Conservation (phyloP, 2,329 filamentous ascomycete species). For the Arthrocladium fulminans region DNA sequence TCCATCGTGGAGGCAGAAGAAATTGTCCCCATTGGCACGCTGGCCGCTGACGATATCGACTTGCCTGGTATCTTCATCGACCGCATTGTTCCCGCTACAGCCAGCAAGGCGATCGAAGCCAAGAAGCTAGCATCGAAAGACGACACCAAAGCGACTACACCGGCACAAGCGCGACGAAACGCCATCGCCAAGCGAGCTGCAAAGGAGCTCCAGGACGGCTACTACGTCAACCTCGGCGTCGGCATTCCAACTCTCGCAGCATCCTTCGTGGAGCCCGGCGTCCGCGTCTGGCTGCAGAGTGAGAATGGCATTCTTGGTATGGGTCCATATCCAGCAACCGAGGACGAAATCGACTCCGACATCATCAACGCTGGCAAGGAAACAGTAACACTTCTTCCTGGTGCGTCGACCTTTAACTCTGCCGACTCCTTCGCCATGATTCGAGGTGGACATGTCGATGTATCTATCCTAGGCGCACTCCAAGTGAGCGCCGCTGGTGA, state of each 20-base stretch:
- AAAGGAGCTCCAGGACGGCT: constrained; percentile 71
- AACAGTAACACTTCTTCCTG: constrained; percentile 69
- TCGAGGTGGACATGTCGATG: constrained; percentile 71
- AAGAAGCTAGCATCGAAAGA: constrained; percentile 44
- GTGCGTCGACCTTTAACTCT: constrained; percentile 68
- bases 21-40: constrained; percentile 65
- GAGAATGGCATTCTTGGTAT: constrained; percentile 83
- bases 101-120: constrained; percentile 63
- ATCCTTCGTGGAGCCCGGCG: constrained; percentile 58
- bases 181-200: constrained; percentile 69
- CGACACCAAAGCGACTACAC: constrained; percentile 34
- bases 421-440: constrained; percentile 84
- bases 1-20: constrained; percentile 81
- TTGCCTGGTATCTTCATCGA: constrained; percentile 77
- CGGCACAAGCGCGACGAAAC: constrained; percentile 50
- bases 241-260: constrained; percentile 82
- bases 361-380: constrained; percentile 84
- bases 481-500: constrained; percentile 73
- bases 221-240: constrained; percentile 72
- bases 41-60: constrained; percentile 66
- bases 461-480: constrained; percentile 73
- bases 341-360: constrained; percentile 64
- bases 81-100: constrained; percentile 65
- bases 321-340: constrained; percentile 62
- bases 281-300: constrained; percentile 73